Percentiles rank a stretch among this genome's conserved stretches.
Evolutionary conservation across 2,329 filamentous ascomycete genomes (phyloP).

Genomic region (Colletotrichum somersetense): DNA sequence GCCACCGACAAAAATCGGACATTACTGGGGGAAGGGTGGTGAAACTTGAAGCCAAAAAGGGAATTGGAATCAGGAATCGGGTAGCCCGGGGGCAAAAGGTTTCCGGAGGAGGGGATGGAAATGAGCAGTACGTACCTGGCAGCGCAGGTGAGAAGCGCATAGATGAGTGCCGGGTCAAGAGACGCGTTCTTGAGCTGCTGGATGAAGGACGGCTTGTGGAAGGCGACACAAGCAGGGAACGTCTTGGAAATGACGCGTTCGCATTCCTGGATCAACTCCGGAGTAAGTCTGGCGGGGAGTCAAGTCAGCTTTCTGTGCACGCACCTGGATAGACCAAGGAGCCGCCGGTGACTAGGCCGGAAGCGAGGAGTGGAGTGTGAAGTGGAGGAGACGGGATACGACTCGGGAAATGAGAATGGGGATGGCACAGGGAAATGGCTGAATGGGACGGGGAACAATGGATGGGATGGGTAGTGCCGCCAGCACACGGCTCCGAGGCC

Average conservation of each 20-base stretch:
- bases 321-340: conserved; percentile 6
- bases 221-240: conserved; percentile 71
- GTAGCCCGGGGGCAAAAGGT: no score
- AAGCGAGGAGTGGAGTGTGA: conserved; percentile 34
- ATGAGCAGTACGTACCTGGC: conserved; percentile 62
- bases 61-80: conserved; percentile 39
- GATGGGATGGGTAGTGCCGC: conserved; percentile 15
- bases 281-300: conserved; percentile 58
- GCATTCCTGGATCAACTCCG: conserved; percentile 70
- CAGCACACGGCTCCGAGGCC: conserved; percentile 27
- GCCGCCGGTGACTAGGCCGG: conserved; percentile 32
- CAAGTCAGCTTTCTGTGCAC: conserved; percentile 27
- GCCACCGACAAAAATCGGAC: conserved; percentile 39
- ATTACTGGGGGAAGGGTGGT: conserved; percentile 43
- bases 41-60: conserved; percentile 44
- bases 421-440: conserved; percentile 25
- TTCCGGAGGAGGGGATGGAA: not conserved
- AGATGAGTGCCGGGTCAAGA: conserved; percentile 68
- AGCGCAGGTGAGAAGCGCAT: conserved; percentile 69
- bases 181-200: conserved; percentile 70
- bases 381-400: conserved; percentile 27
- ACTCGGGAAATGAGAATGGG: conserved; percentile 39
- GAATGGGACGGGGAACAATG: conserved; percentile 16
- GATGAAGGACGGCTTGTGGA: conserved; percentile 73
- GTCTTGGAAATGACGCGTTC: conserved; percentile 72